Conservation (phyloP, 768 basidiomycete genomes). For the Leccinellum rugosiceps region DNA sequence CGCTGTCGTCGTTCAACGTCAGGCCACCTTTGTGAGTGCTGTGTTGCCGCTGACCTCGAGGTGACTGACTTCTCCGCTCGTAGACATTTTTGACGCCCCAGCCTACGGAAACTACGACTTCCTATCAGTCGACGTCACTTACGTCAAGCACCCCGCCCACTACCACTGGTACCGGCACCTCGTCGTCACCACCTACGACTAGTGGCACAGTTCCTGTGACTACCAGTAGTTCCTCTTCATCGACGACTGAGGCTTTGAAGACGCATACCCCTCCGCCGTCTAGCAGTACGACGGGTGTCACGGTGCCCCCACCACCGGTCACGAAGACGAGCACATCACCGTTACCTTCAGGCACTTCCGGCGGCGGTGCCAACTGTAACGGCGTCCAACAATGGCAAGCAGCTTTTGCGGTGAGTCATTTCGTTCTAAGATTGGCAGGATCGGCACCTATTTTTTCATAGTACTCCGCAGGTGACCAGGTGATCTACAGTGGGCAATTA, state of each 20-base stretch:
- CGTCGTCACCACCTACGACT: neutral
- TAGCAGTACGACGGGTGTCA: neutral
- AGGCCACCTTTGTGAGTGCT: constrained; percentile 16
- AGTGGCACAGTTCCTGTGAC: neutral
- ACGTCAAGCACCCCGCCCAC: neutral
- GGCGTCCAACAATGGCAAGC: constrained; percentile 23
- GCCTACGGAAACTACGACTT: neutral
- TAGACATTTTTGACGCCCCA: constrained; percentile 12
- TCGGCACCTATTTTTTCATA: constrained; percentile 1
- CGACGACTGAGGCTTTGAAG: neutral
- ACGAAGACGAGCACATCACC: neutral
- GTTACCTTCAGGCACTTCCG: neutral
- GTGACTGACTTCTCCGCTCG: neutral
- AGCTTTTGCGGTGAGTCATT: constrained; percentile 16
- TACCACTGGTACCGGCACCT: neutral
- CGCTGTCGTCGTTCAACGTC: constrained; percentile 13
- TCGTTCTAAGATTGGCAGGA: accelerated
- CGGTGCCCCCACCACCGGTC: neutral
- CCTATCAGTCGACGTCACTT: neutral
- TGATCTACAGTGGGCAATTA: constrained; percentile 20
- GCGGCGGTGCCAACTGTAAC: constrained; percentile 7
- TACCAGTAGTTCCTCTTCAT: neutral
- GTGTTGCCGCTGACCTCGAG: neutral
- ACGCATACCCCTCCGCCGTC: neutral
- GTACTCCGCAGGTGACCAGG: constrained; percentile 24